These are phyloP conservation scores for Alternaria infectoria DNA, from an alignment of 2,329 filamentous ascomycete species.

Conservation along the genomic window DNA sequence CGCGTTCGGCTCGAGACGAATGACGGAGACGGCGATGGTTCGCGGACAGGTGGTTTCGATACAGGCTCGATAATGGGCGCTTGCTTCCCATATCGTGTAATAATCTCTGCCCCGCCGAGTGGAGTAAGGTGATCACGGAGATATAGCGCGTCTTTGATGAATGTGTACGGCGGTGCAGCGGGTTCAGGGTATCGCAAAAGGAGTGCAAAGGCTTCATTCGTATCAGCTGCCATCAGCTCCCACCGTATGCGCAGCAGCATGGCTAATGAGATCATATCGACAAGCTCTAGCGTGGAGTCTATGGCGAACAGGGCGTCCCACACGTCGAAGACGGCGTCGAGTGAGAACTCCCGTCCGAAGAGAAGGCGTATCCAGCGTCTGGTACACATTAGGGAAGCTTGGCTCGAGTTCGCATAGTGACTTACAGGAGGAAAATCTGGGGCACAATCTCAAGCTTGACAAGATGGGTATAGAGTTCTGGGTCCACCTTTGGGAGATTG, in stretches of 20 bases:
- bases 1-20: conserved; percentile 32
- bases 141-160: conserved; percentile 85
- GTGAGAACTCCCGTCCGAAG: conserved; percentile 91
- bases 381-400: conserved; percentile 22
- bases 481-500: conserved; percentile 77
- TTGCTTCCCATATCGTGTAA: conserved; percentile 71
- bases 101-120: conserved; percentile 68
- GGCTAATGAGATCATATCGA: conserved; percentile 89
- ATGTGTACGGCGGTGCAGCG: conserved; percentile 72
- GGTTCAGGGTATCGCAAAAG: conserved; percentile 80
- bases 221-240: conserved; percentile 85
- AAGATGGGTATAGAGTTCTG: conserved; percentile 82
- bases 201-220: conserved; percentile 81
- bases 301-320: conserved; percentile 94
- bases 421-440: conserved; percentile 92
- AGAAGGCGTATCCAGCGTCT: conserved; percentile 93
- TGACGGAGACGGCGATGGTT: conserved; percentile 34
- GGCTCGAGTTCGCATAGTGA: not conserved
- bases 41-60: conserved; percentile 34
- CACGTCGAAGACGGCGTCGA: conserved; percentile 79
- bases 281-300: conserved; percentile 77
- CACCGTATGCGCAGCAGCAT: conserved; percentile 93
- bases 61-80: conserved; percentile 41
- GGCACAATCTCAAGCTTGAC: conserved; percentile 87
- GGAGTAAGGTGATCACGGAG: conserved; percentile 69